These are phyloP conservation scores for Apostasia ramifera DNA, from an alignment of 106 monocot genomes.

Conservation along the genomic window DNA sequence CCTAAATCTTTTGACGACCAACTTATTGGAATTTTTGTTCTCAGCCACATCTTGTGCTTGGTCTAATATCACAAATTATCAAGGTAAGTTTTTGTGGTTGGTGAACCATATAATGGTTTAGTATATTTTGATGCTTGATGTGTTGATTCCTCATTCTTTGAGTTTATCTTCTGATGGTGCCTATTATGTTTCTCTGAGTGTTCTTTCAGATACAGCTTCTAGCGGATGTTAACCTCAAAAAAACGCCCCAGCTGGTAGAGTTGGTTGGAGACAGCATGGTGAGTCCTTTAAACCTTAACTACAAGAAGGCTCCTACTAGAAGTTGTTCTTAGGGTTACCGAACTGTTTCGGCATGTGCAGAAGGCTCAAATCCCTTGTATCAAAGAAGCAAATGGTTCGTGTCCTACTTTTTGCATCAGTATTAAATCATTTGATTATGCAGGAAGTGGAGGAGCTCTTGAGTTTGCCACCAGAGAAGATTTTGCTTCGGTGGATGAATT, in stretches of 20 bases:
- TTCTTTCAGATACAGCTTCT: conserved; percentile 36
- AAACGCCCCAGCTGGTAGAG: conserved; percentile 33
- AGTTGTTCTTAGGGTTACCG: background rate
- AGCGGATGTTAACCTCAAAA: conserved; percentile 39
- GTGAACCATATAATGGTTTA: background rate
- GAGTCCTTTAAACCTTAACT: background rate
- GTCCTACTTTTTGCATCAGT: background rate
- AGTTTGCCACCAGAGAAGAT: conserved; percentile 54
- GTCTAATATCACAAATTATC: conserved; percentile 43
- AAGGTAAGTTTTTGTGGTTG: conserved; percentile 18
- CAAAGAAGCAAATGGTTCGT: background rate
- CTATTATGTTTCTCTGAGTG: background rate
- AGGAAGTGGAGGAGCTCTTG: conserved; percentile 59
- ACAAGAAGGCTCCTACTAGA: too few species aligned
- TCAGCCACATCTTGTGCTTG: conserved; percentile 45
- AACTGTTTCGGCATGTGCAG: background rate
- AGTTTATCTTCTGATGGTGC: background rate
- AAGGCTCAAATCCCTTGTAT: background rate
- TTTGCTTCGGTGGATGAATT: conserved; percentile 64
- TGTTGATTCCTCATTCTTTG: background rate
- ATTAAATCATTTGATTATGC: conserved; percentile 6
- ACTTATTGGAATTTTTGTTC: background rate
- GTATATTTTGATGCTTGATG: background rate
- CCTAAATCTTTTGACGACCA: conserved; percentile 8
- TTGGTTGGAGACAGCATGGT: conserved; percentile 35